Evolutionary conservation across 1,284 basidiomycete genomes (phyloP).

Genomic region (Ganoderma leucocontextum): DNA sequence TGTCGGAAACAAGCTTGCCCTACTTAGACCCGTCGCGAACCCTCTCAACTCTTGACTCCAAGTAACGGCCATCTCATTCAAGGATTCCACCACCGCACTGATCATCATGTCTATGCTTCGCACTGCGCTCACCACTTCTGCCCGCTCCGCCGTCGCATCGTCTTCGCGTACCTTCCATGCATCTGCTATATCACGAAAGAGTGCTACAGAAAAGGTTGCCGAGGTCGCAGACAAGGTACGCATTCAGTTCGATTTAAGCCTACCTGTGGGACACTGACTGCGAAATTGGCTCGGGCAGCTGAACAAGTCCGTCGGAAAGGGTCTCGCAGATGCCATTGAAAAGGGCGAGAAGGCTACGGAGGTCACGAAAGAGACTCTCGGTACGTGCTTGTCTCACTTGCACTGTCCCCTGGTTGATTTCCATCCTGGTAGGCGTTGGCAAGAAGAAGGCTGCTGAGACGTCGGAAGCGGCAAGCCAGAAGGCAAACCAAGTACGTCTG

Average conservation of each 20-base stretch:
- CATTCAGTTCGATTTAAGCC: background rate
- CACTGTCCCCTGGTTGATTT: background rate
- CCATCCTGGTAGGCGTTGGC: constrained; percentile 30
- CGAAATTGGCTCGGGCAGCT: constrained; percentile 48
- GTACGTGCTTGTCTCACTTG: constrained; percentile 43
- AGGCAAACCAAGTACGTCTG: constrained; percentile 52
- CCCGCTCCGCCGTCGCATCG: constrained; percentile 30
- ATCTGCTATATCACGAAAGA: constrained; percentile 55
- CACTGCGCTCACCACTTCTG: constrained; percentile 31
- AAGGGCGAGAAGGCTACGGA: constrained; percentile 65
- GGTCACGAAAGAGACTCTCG: constrained; percentile 62
- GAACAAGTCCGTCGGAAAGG: constrained; percentile 66
- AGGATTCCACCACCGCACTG: constrained; percentile 6
- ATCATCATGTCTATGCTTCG: constrained; percentile 40
- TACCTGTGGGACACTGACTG: background rate
- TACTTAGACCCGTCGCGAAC: constrained; percentile 5
- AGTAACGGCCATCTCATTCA: background rate
- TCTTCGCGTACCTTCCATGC: constrained; percentile 53
- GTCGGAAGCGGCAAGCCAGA: constrained; percentile 47
- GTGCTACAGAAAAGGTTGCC: constrained; percentile 68
- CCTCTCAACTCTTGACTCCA: background rate
- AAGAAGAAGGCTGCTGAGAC: constrained; percentile 49
- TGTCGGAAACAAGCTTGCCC: background rate
- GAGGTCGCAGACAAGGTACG: constrained; percentile 67
- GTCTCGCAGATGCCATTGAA: constrained; percentile 70